phyloP scores from a whole-genome alignment of 768 basidiomycete species.

The Aureoboletus auriporus region DNA sequence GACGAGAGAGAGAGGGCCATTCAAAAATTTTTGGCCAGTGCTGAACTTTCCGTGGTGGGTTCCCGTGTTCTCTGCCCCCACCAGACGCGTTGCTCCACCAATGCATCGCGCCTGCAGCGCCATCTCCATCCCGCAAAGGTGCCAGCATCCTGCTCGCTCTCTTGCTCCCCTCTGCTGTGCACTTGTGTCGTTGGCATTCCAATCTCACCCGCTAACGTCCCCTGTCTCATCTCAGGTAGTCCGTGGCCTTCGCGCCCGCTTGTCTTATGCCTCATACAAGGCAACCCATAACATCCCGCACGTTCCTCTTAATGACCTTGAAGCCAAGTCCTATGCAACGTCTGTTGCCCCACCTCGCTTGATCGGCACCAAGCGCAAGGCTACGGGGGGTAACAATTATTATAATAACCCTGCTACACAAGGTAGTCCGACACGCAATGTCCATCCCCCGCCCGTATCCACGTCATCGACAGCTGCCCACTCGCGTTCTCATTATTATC shows the following conservation, averaged over 20 bases:
- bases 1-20: conserved; percentile 66
- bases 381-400: conserved; percentile 37
- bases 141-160: conserved; percentile 1
- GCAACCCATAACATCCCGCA: conserved; percentile 69
- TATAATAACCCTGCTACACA: conserved; percentile 53
- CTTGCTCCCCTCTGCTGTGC: conserved; percentile 1
- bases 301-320: conserved; percentile 65
- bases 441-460: conserved; percentile 34
- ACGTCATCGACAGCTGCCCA: conserved; percentile 25
- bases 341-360: conserved; percentile 46
- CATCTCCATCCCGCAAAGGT: conserved; percentile 2
- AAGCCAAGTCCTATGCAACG: conserved; percentile 50
- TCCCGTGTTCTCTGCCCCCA: conserved; percentile 22
- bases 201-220: conserved; percentile 21
- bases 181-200: conserved; percentile 8
- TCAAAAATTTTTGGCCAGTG: conserved; percentile 73
- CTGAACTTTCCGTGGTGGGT: conserved; percentile 78
- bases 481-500: conserved; percentile 43
- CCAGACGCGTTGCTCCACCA: conserved; percentile 46
- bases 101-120: conserved; percentile 20
- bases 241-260: conserved; percentile 72
- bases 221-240: conserved; percentile 57
- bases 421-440: conserved; percentile 39
- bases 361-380: conserved; percentile 58
- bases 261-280: conserved; percentile 83